Conservation (phyloP, 129 eudicot genomes). For the Sambucus nigra region DNA sequence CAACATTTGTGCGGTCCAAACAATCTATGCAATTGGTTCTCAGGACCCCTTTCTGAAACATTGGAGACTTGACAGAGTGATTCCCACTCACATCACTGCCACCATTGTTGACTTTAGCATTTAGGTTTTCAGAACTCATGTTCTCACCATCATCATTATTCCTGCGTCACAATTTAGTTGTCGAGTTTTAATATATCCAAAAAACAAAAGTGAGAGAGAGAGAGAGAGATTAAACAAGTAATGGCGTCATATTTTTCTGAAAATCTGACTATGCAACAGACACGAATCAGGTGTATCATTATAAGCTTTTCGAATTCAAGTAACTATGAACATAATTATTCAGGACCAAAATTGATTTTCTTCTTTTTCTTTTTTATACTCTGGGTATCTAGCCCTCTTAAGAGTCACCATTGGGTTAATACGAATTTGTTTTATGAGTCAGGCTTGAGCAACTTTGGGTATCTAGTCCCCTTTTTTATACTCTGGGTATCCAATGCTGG, state of each 20-base stretch:
- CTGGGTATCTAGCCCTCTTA: no score
- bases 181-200: not conserved
- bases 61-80: constrained; percentile 29
- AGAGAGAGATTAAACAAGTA: not conserved
- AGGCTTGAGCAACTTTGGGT: not conserved
- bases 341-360: no score
- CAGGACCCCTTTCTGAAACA: constrained; percentile 70
- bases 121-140: constrained; percentile 10
- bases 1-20: constrained; percentile 95
- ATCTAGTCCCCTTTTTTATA: no score
- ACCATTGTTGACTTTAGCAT: constrained; percentile 13
- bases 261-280: not conserved
- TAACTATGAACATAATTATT: no score
- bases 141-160: constrained; percentile 27
- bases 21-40: constrained; percentile 97
- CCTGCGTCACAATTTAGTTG: constrained; percentile 30
- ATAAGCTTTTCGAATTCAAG: no score
- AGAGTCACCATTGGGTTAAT: no score
- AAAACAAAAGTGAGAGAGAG: not conserved
- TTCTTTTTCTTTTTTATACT: no score
- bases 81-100: constrained; percentile 13
- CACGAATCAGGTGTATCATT: not conserved
- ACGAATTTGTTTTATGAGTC: not conserved
- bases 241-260: not conserved
- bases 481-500: no score